A percentile compares a stretch with the other conserved stretches of the same genome.
These are phyloP conservation scores for Fusarium mangiferae DNA, from an alignment of 2,329 filamentous ascomycete genomes.

Conservation along the genomic window DNA sequence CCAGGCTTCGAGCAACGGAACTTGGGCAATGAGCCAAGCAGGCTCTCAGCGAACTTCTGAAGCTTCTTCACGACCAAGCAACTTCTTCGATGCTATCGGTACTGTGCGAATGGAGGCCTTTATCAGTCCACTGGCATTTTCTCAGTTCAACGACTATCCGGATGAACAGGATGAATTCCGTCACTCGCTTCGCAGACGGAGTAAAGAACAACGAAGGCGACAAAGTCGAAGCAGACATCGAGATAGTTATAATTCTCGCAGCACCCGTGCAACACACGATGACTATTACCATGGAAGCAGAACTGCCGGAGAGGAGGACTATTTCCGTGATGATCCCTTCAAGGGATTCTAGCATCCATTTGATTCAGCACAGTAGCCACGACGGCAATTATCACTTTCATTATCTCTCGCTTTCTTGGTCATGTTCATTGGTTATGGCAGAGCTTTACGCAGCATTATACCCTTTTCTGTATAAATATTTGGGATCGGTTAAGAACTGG, in stretches of 20 bases:
- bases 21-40: conserved; percentile 58
- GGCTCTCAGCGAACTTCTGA: conserved; percentile 65
- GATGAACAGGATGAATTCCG: conserved; percentile 63
- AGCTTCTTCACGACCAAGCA: conserved; percentile 62
- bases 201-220: conserved; percentile 64
- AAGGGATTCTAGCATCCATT: conserved; percentile 62
- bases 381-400: conserved; percentile 10
- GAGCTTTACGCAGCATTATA: conserved; percentile 30
- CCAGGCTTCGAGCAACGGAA: conserved; percentile 57
- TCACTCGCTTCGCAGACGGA: conserved; percentile 60
- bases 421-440: conserved; percentile 14
- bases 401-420: conserved; percentile 32
- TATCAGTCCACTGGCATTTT: conserved; percentile 72
- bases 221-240: conserved; percentile 65
- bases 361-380: conserved; percentile 3
- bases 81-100: conserved; percentile 88
- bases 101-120: conserved; percentile 98
- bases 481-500: conserved; percentile 8
- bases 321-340: conserved; percentile 69
- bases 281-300: conserved; percentile 60
- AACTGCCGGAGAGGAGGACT: conserved; percentile 65
- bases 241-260: conserved; percentile 61
- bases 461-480: conserved; percentile 42
- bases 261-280: conserved; percentile 56
- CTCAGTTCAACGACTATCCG: conserved; percentile 57